phyloP scores from a whole-genome alignment of 2,329 filamentous ascomycete species.

The Aspergillus puulaauensis region DNA sequence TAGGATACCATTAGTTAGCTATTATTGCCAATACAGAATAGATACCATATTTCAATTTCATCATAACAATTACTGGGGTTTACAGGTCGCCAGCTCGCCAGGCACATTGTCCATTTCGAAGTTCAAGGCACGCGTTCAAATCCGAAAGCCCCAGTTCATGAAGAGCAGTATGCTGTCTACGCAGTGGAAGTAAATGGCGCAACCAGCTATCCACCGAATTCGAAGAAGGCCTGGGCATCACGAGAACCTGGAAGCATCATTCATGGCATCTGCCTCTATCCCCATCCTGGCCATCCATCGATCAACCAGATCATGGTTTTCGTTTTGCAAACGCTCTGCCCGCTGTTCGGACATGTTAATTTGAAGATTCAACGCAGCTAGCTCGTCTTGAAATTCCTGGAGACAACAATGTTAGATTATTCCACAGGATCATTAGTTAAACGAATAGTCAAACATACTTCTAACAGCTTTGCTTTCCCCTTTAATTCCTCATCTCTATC shows the following conservation, averaged over 20 bases:
- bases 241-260: slow-evolving; percentile 55
- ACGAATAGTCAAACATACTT: slow-evolving; percentile 50
- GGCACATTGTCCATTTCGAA: neutral
- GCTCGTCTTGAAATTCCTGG: slow-evolving; percentile 85
- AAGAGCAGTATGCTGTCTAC: neutral
- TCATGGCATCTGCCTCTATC: slow-evolving; percentile 85
- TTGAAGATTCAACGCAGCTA: slow-evolving; percentile 82
- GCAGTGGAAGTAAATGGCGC: neutral
- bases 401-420: neutral
- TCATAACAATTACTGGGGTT: neutral
- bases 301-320: slow-evolving; percentile 86
- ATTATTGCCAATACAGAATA: neutral
- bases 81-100: too few species aligned
- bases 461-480: slow-evolving; percentile 79
- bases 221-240: slow-evolving; percentile 20
- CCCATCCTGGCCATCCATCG: slow-evolving; percentile 89
- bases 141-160: too few species aligned
- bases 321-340: slow-evolving; percentile 68
- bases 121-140: too few species aligned
- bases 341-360: slow-evolving; percentile 81
- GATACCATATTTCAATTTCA: neutral
- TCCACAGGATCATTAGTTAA: neutral
- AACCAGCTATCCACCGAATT: neutral
- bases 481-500: slow-evolving; percentile 84
- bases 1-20: slow-evolving; percentile 4